Evolutionary conservation across 2,329 filamentous ascomycete genomes (phyloP), one percentile per base, ranked within the genome.

Genomic region (Tolypocladium pustulatum): DNA sequence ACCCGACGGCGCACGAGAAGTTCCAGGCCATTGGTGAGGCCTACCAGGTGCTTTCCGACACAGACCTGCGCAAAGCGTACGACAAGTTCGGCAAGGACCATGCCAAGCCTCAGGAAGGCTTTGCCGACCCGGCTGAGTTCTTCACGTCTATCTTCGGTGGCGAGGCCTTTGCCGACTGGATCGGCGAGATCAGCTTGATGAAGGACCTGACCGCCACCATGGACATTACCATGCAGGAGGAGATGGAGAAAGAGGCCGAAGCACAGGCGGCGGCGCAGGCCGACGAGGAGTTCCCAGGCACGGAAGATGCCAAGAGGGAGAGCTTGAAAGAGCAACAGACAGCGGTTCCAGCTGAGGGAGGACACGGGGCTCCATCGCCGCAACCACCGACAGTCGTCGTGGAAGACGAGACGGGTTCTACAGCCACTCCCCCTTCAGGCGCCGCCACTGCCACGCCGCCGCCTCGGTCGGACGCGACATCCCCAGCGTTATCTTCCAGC

Each of bases 111-210:
- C 85, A 87, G 67, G 89, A 91, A 67, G 94, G 94, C 62, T 99
- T 99, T 73, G 90, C 90, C 79, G 94, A 99, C 72, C 94, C 94
- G 1, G 83, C 91, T 63, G 94, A 99, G 75, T 99, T 99, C 82
- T 99, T 99, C 77, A 89, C 89, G 68, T 95, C 92, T 79, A 99
- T 99, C 66, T 99, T 99, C 70, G 94, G 94, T 66, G 94, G 94
- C 61, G 93, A 97, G 67, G 91, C 93, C 15, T 99, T 99, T 69
- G 81, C 88, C 61, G 93, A 99, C 78, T 91, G 94, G 81, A 97
- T 99, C 69, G 94, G 94, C 65, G 94, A 99, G 80, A 96, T 99
- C 66, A 94, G 90, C 56, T 84, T 99, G 59, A 97, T 99, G 90
- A 97, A 97, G 78, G 94, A 99, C 69, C 81, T 99, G 58, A 97